Evolutionary conservation across 2,329 filamentous ascomycete genomes (phyloP).

Genomic region (Annulohypoxylon truncatum): DNA sequence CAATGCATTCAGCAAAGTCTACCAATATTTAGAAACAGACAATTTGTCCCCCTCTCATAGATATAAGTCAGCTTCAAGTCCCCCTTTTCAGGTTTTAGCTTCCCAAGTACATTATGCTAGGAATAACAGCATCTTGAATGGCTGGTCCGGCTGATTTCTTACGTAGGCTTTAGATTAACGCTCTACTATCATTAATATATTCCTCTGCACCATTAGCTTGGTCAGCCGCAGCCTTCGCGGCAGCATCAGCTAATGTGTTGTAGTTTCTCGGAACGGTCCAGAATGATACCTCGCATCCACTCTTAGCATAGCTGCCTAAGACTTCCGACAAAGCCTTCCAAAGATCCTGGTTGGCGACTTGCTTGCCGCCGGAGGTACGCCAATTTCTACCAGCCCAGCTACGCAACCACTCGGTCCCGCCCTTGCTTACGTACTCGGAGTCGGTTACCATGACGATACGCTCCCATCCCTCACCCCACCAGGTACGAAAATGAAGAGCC

Average conservation of each 20-base stretch:
- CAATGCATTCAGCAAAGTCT: too few relatives aligned
- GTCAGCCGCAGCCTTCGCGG: background rate
- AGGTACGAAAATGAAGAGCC: background rate
- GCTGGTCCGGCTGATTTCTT: too few relatives aligned
- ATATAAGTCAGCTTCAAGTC: too few relatives aligned
- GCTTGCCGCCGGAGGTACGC: background rate
- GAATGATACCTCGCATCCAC: conserved; percentile 15
- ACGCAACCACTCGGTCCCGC: conserved; percentile 5
- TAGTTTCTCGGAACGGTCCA: background rate
- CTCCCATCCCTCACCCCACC: conserved; percentile 25
- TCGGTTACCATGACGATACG: conserved; percentile 18
- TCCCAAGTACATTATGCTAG: background rate
- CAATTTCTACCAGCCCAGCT: conserved; percentile 6
- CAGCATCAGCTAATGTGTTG: background rate
- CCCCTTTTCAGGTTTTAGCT: too few relatives aligned
- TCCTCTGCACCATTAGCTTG: background rate
- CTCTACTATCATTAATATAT: background rate
- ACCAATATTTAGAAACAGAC: too few relatives aligned
- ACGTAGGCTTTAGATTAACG: background rate
- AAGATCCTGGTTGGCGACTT: conserved; percentile 5
- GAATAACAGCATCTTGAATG: background rate
- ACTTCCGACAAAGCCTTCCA: conserved; percentile 2
- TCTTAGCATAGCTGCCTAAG: background rate
- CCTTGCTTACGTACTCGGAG: conserved; percentile 21
- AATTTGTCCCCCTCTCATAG: too few relatives aligned